Base-by-base conservation (phyloP, 2,329 filamentous ascomycete species). In the Pseudopithomyces chartarum region DNA sequence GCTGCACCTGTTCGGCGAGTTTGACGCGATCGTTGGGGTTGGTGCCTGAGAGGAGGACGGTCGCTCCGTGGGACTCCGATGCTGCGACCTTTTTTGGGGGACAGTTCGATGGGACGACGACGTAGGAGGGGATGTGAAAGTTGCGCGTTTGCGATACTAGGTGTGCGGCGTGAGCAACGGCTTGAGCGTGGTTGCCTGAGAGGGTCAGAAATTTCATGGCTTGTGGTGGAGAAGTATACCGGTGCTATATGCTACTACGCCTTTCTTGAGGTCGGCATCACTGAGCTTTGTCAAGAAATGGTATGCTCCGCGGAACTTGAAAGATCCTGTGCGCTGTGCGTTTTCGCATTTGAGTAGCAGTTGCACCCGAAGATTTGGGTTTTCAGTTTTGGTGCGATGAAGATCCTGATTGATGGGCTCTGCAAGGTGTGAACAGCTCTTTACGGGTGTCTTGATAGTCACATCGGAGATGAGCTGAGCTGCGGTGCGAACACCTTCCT, bases 301-400 rank as follows among this genome's bases (percentile, higher is more conserved):
- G 20, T 22, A 51, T 2, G 58, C 58, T 11, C 58, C 56, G 10
- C 58, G 51, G 26, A 59, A 54, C 33, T 61, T 61, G 53, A 61
- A 61, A 5, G 58, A 58, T 36, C 58, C 58, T 2, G 53, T 59
- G 15, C 29, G 20, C 26, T 61, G 58, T 13, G 56, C 29, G 38
- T 61, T 61, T 42, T 61, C 58, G 36, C 56, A 58, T 46, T 61
- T 61, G 50, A 61, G 56, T 44, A 51, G 55, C 7, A 60, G 40
- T 38, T 60, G 36, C 15, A 57, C 34, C 2, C 22, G 29, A 2
- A 43, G 15, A 8, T 12, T 2, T 2, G 52, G 17, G 3, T 38
- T 19, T 15, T 20, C 19, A 5, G 4, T 15, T 13, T 13, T 15
- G 6, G 19, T 17, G 3, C 6, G 3, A 10, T 46, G 51, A 22